Evolutionary conservation across 176 grass and related monocot genomes (phyloP), one percentile per base, ranked within the genome.

Genomic region (Aegilops tauschii): DNA sequence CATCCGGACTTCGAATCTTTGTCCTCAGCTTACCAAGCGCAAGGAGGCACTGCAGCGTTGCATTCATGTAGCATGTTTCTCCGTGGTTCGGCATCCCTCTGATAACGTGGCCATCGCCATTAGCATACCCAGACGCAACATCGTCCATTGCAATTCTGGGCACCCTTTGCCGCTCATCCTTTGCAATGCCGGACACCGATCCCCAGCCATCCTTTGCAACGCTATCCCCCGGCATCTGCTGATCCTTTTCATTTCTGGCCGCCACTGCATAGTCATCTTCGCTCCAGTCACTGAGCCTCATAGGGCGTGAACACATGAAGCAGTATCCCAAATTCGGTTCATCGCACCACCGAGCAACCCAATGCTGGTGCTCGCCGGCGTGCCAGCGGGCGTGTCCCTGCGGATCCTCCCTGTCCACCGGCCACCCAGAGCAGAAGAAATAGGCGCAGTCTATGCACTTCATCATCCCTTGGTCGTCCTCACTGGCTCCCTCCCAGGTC

Each of bases 51-150:
- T 98, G 96, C 82, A 98, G 61, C 31, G 91, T 39, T 11, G 92
- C 90, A 81, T 94, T 98, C 69, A 96, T 52, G 82, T 92, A 98
- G 76, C 96, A 98, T n/a, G 92, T 98, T 70, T 82, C 86, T 11
- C 90, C 88, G 17, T 76, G 42, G 72, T 98, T 98, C 4, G 90
- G 84, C 14, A 98, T 89, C 82, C 93, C 90, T 87, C 80, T 90
- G 39, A 95, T 86, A 78, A 67, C 32, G 81, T 88, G 78, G 17
- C 68, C 83, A 37, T 87, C 65, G 64, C 20, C 73, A 73, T 30
- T 20, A 66, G 61, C 84, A 30, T 76, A 67, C 5, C 16, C 44
- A 63, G 28, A 40, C 5, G 21, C 65, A 40, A 83, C 29, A 37
- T 39, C 39, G 16, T 73, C 40, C 71, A 27, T 13, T 75, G 42